Base-by-base conservation (phyloP, 2,329 filamentous ascomycete genomes). In the Thelonectria rubi region DNA sequence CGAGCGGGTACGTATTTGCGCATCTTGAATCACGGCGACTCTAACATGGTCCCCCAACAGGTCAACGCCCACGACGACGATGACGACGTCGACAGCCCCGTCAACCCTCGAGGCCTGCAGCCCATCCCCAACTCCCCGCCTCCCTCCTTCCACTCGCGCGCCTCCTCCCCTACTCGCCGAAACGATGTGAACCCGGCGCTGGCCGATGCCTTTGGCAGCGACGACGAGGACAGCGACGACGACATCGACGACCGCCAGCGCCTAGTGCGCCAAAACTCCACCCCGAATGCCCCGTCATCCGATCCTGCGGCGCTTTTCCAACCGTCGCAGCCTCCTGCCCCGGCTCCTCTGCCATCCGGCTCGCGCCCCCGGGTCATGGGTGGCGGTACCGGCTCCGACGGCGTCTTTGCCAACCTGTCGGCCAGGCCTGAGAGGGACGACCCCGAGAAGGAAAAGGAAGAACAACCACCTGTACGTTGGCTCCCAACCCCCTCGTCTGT, bases 361-460 rank as follows among this genome's bases (percentile, higher is more conserved):
- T 79, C 75, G 32, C 80, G 86, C 64, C 64, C 71, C 43, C 62
- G 66, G 58, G 84, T 91, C 2, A 88, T 92, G 63, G 91, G 92
- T 45, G 87, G 90, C 55, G 90, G 89, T 21, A 86, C 88, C n/a
- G 89, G 91, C 56, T 93, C 92, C 51, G 95, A 98, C 77, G 95
- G 95, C 63, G 95, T 99, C 24, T 99, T 97, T 79, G 95, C 94
- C 56, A 99, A 99, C 75, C 79, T 99, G 68, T 93, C 88, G 68
- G 95, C 95, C 14, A 94, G 97, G 75, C 94, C 94, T 0, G 92
- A 96, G 71, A 84, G 88, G 45, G 90, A 88, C 21, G 89, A 91
- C 61, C 91, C 88, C 26, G 90, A 92, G 62, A 91, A 92, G 65
- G 87, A 89, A 68, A 82, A 91, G 60, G 95, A 99, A 65, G 95